phyloP scores from a whole-genome alignment of 108 stramenopile species.

The Schizochytrium sp. region DNA sequence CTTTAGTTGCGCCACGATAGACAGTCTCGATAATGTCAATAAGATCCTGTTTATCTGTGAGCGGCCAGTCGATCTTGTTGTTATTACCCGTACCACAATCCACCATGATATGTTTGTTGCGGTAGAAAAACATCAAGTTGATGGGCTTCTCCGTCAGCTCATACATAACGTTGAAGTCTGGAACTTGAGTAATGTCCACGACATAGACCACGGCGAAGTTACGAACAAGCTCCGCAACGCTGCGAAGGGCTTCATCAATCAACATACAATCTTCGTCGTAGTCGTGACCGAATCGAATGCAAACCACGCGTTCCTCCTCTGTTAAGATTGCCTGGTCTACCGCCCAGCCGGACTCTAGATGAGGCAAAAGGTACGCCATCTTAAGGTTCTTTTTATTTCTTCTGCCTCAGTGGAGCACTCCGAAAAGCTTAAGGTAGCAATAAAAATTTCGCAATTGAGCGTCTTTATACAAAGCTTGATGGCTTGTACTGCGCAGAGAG shows the following conservation, averaged over 20 bases:
- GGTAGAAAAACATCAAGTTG: conserved; percentile 98
- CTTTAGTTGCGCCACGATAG: conserved; percentile 95
- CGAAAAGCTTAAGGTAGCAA: no score
- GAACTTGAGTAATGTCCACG: conserved; percentile 97
- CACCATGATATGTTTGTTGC: conserved; percentile 98
- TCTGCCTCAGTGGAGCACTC: no score
- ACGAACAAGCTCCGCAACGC: conserved; percentile 95
- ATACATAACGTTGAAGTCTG: conserved; percentile 97
- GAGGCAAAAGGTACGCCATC: conserved; percentile 92
- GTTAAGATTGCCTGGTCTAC: conserved; percentile 98
- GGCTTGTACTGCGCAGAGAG: no score
- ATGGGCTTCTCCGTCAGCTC: conserved; percentile 94
- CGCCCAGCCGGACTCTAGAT: conserved; percentile 94
- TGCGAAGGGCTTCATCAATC: conserved; percentile 91
- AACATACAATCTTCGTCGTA: conserved; percentile 94
- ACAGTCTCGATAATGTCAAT: conserved; percentile 99
- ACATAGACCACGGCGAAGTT: conserved; percentile 97
- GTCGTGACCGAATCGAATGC: conserved; percentile 98
- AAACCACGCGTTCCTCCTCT: conserved; percentile 97
- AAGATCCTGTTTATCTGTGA: conserved; percentile 95
- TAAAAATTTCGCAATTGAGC: no score
- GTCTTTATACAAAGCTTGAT: no score
- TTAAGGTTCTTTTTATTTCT: not conserved
- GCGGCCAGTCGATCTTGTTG: conserved; percentile 98
- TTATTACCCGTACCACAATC: conserved; percentile 99